Conservation (phyloP, 495 filamentous ascomycete species). For the Annulohypoxylon maeteangense region DNA sequence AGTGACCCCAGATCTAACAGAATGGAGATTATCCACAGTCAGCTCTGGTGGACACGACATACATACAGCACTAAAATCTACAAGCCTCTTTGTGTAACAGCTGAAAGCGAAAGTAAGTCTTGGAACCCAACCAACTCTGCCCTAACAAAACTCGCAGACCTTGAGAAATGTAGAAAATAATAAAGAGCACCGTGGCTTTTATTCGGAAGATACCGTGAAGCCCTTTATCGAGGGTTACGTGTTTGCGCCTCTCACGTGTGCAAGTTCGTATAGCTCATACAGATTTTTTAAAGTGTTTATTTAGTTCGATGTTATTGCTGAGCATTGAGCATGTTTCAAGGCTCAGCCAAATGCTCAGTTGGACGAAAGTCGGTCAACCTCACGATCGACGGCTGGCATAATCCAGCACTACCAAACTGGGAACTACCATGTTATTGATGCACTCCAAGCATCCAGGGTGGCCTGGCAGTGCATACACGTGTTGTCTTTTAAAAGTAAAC, state of each 20-base stretch:
- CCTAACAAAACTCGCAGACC: neutral
- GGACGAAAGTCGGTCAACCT: neutral
- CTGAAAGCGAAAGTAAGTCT: neutral
- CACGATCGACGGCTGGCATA: slow-evolving; percentile 11
- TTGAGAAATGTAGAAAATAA: neutral
- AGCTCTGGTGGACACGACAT: neutral
- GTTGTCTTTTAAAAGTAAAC: slow-evolving; percentile 33
- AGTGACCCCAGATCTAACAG: neutral
- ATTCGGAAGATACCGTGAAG: neutral
- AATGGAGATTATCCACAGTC: neutral
- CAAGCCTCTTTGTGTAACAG: neutral
- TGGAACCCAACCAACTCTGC: neutral
- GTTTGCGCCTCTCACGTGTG: neutral
- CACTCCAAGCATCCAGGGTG: slow-evolving; percentile 7
- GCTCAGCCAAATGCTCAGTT: neutral
- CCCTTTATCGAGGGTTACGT: neutral
- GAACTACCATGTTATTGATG: slow-evolving; percentile 25
- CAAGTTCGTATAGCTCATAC: neutral
- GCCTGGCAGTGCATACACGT: slow-evolving; percentile 6
- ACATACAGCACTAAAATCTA: neutral
- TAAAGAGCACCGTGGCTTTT: neutral
- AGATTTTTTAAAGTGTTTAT: neutral
- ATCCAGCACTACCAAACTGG: neutral
- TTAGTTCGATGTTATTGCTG: neutral
- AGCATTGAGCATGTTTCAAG: slow-evolving; percentile 8